Percentiles rank a stretch among this genome's conserved stretches.
These are phyloP conservation scores for Darksidea phi DNA, from an alignment of 495 filamentous ascomycete species.

Conservation along the genomic window DNA sequence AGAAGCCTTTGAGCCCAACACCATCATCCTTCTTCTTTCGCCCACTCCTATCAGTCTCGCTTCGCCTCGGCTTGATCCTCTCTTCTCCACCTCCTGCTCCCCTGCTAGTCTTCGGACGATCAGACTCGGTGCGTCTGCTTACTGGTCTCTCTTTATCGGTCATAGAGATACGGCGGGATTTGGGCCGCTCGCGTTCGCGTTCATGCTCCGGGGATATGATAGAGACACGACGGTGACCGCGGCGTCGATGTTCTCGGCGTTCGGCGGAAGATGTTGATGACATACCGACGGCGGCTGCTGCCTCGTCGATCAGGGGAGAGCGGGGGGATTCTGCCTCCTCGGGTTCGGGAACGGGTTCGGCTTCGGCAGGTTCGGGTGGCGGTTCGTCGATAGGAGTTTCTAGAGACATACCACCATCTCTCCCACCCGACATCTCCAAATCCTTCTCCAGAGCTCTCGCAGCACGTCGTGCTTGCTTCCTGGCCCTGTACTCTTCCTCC, in stretches of 20 bases:
- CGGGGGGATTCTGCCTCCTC: not conserved
- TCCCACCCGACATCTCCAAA: slow-evolving; percentile 21
- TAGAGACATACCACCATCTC: slow-evolving; percentile 27
- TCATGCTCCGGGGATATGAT: not conserved
- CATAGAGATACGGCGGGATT: slow-evolving; percentile 14
- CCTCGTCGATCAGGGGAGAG: slow-evolving; percentile 21
- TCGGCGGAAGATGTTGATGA: slow-evolving; percentile 26
- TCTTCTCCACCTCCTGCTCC: slow-evolving; percentile 12
- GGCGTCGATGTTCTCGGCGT: slow-evolving; percentile 12
- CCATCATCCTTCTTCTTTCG: slow-evolving; percentile 32
- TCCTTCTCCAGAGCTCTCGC: slow-evolving; percentile 24
- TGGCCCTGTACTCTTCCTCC: slow-evolving; percentile 26
- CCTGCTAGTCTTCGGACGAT: slow-evolving; percentile 20
- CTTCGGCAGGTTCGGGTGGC: not conserved
- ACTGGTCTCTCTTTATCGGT: slow-evolving; percentile 23
- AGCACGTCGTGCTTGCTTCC: slow-evolving; percentile 27
- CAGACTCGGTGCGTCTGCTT: slow-evolving; percentile 21
- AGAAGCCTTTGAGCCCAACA: slow-evolving; percentile 25
- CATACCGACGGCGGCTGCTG: slow-evolving; percentile 16
- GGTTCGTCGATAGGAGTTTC: slow-evolving; percentile 1
- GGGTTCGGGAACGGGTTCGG: not conserved
- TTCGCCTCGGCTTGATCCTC: slow-evolving; percentile 9
- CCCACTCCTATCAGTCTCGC: slow-evolving; percentile 16
- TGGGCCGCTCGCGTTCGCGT: slow-evolving; percentile 9
- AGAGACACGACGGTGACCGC: slow-evolving; percentile 11